Conservation (phyloP, 345 rosid genomes). For the Aurinia saxatilis region DNA sequence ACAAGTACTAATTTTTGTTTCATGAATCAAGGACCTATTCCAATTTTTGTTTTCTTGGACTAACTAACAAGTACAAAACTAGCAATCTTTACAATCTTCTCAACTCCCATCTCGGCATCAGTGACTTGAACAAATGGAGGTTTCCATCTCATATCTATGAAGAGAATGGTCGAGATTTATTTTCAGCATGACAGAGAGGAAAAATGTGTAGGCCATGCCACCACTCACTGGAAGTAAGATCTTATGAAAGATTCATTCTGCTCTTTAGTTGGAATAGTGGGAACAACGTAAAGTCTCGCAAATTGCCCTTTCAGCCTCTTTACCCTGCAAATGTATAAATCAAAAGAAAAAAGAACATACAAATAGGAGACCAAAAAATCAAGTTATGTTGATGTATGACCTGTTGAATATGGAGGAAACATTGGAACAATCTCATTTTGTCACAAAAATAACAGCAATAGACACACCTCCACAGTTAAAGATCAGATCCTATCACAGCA, state of each 20-base stretch:
- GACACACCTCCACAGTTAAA: constrained; percentile 92
- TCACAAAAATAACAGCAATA: constrained; percentile 70
- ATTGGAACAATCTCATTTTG: constrained; percentile 55
- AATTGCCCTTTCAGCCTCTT: constrained; percentile 64
- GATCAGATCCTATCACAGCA: constrained; percentile 52
- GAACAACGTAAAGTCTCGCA: constrained; percentile 59
- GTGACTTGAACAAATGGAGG: constrained; percentile 74
- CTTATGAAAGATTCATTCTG: constrained; percentile 64
- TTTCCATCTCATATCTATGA: constrained; percentile 59
- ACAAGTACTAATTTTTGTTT: no score
- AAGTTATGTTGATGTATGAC: constrained; percentile 23
- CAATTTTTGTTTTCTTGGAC: no score
- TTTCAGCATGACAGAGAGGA: not conserved
- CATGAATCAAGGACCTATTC: no score
- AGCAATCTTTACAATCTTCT: constrained; percentile 83
- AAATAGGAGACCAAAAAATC: not conserved
- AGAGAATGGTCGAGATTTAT: not conserved
- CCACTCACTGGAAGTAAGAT: constrained; percentile 80
- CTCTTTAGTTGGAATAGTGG: constrained; percentile 50
- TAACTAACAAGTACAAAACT: no score
- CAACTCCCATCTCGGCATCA: constrained; percentile 93
- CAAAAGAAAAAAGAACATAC: not conserved
- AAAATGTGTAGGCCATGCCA: not conserved
- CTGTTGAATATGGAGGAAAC: constrained; percentile 48
- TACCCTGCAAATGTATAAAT: constrained; percentile 37